Conservation (phyloP, 164 flowering plant species). For the Litsea cubeba region DNA sequence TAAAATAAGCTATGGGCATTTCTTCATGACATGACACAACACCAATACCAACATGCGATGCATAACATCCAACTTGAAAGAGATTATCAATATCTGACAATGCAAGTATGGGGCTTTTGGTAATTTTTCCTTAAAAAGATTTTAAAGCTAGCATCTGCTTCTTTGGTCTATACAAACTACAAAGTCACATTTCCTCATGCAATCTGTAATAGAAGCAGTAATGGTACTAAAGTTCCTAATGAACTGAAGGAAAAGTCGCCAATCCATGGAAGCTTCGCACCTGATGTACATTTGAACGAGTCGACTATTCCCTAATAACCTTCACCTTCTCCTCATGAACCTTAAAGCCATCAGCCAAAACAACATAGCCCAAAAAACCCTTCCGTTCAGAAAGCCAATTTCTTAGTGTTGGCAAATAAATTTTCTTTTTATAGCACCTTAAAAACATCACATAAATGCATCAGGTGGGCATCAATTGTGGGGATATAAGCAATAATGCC, state of each 20-base stretch:
- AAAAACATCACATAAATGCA: background rate
- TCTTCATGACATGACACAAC: background rate
- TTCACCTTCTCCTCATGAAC: background rate
- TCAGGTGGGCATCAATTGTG: background rate
- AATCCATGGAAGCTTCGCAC: slow-evolving; percentile 4
- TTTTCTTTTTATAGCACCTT: background rate
- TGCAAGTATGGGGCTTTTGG: background rate
- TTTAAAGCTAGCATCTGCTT: background rate
- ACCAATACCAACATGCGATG: background rate
- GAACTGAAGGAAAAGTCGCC: no score
- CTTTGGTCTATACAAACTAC: background rate
- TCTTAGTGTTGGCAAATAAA: background rate
- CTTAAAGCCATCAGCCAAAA: background rate
- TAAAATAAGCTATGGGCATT: background rate
- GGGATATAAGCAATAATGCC: slow-evolving; percentile 6
- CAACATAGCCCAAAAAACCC: background rate
- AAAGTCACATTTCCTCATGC: background rate
- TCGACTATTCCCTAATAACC: no score
- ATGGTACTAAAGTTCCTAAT: background rate
- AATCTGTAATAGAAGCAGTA: background rate
- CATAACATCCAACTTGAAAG: background rate
- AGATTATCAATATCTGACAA: background rate
- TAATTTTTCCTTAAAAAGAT: background rate
- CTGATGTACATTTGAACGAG: background rate
- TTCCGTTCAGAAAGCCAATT: background rate